Evolutionary conservation across 306 rosid species (phyloP), one percentile per base, ranked within the genome.

Genomic region (Rosa lucieae): DNA sequence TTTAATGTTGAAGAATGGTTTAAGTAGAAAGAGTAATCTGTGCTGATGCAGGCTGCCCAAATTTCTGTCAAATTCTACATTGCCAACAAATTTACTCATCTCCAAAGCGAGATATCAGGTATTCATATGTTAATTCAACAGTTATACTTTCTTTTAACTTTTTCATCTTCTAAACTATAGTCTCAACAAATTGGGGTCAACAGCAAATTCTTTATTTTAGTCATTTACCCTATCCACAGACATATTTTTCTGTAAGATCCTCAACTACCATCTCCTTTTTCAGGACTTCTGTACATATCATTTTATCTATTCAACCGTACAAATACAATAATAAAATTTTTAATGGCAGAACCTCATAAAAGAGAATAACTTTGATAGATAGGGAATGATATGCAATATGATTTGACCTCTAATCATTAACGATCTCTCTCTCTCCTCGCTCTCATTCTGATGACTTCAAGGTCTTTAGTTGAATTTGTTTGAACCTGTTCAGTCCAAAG

Each of bases 71-170:
- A 70, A 67, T 77, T 79, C 40, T 86, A 85, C 69, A 56, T 92
- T 81, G 78, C 81, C 84, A 90, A 88, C 73, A 77, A 79, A 80
- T 86, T 89, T 86, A 89, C 91, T 77, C 89, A 90, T 84, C 93
- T 92, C 82, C 90, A 83, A 79, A 87, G 80, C 76, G 87, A 79
- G 77, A 87, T 90, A 80, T 83, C 92, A 80, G 95, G 97, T 92
- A 75, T 80, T 77, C 48, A 78, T 61, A 78, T 77, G 52, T 73
- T 35, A 10, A 52, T 44, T 65, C 17, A 40, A 42, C 18, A 44
- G 11, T 39, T 72, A 74, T 40, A 49, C 53, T 12, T 46, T 71
- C 20, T 65, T 35, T 20, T 75, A 20, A 43, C 44, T 55, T 12
- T 14, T 59, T 61, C 55, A 5, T 44, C 20, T 26, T 51, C 20